Conservation (phyloP, 257 asterid genomes). For the Ilex asprella region DNA sequence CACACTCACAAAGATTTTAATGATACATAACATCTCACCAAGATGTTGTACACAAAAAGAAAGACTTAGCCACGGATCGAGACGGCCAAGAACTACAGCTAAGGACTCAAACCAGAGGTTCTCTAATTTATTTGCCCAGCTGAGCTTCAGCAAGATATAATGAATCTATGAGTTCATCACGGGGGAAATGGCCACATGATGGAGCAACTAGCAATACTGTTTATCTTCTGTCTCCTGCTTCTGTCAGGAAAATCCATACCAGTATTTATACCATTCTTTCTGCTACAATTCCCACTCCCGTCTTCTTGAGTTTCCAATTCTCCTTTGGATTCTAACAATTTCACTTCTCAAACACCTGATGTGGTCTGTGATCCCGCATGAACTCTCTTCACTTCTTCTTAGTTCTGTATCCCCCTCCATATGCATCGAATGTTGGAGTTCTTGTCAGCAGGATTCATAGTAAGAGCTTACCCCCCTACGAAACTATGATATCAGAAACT, state of each 20-base stretch:
- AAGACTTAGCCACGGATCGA: not conserved
- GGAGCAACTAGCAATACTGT: conserved; percentile 2
- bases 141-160: conserved; percentile 27
- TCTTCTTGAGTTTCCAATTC: conserved; percentile 11
- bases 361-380: conserved; percentile 5
- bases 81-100: not conserved
- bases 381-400: no score
- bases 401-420: no score
- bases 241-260: conserved; percentile 3
- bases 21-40: not conserved
- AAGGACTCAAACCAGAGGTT: not conserved
- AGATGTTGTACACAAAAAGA: not conserved
- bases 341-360: conserved; percentile 21
- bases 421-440: conserved; percentile 55
- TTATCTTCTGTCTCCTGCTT: not conserved
- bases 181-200: not conserved
- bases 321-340: conserved; percentile 1
- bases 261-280: not conserved
- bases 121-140: conserved; percentile 25
- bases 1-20: no score
- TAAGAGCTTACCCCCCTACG: no score
- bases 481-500: no score
- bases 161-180: conserved; percentile 11
- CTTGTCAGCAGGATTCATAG: conserved; percentile 10
- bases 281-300: not conserved